Base-by-base conservation (phyloP, 176 grass and related monocot species). In the Bothriochloa decipiens region DNA sequence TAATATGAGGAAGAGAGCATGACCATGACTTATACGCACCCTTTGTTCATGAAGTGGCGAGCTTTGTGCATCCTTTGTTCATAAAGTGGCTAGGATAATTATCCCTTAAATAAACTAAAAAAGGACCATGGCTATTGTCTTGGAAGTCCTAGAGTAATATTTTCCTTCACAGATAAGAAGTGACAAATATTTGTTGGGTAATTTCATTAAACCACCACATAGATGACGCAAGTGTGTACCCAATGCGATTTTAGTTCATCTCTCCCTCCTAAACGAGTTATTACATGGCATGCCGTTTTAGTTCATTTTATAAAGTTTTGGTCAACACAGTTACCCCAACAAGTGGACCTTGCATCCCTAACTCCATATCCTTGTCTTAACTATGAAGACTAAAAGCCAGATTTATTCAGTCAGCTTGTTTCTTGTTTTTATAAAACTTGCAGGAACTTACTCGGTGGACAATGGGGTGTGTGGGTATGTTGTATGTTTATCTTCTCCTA, bases 141-240 rank as follows among this genome's bases (percentile, higher is more conserved):
- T 43, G 11, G 45, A 72, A 86, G 25, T 53, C 32, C 20, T 84
- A 67, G 9, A 58, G 33, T 18, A 67, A 46, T 75, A 81, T 79
- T 10, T 37, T 66, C 45, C 46, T 83, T 32, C 7, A 49, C 2
- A 32, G 63, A 81, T 70, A 35, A 47, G 18, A 65, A 68, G 27
- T 82, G 47, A 61, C 16, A 71, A 26, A 35, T 28, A 77, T 65
- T 7, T 65, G 62, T 29, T 29, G 62, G 28, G 62, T 65, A 28
- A 65, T 65, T 29, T 65, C 62, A 65, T 65, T 14, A 28, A 64
- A 28, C 11, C 25, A 64, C 11, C 61, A 64, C 61, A 64, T 64
- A 27, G 20, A 60, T n/a, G 55, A 60, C 7, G 17, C 22, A 60
- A 60, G 3, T 23, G 22, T 7, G 55, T n/a, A 36, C 3, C 35